Evolutionary conservation across 176 grass and related monocot genomes (phyloP), one percentile per base, ranked within the genome.

Genomic region (Eleusine coracana): DNA sequence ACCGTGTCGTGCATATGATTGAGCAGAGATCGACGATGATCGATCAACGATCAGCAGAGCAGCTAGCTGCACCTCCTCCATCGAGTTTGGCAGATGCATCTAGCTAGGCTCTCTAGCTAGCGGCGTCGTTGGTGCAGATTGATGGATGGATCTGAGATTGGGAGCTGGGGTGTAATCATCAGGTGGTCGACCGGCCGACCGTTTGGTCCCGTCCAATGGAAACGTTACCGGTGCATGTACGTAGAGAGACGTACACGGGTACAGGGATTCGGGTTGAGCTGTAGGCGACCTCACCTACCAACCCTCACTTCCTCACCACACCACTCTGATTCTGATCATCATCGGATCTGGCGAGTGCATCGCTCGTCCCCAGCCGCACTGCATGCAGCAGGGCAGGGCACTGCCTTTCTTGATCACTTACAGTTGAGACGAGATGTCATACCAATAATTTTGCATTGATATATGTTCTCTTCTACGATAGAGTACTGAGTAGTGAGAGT

Each of bases 181-280:
- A 51, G 62, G 45, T 16, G 62, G 28, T 65, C 62, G 44, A 79
- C 31, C 28, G 10, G 18, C 54, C 58, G 58, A 58, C 54, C 6
- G 4, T 9, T 68, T 68, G 63, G 77, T 2, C 15, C 63, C 17
- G 12, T 23, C 77, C 48, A 10, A 10, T 59, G 7, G n/a, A 10
- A 2, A 27, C 8, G 9, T 61, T 23, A 10, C 23, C 9, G 23
- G 59, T 46, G 44, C 44, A 46, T 46, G 44, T 46, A 46, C 44
- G 44, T 46, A 46, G 10, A 12, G 44, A 46, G 31, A 34, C 31
- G 31, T 34, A 34, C 31, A 34, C 31, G 31, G 10, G 44, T 62
- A 12, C 59, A 62, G 23, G 46, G 52, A 21, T 48, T 14, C 27
- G 27, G 77, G 41, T 79, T 79, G 48, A 79, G 62, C 28, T 51